A percentile compares a stretch with the other conserved stretches of the same genome.
These are phyloP conservation scores for Scedosporium aurantiacum DNA, from an alignment of 2,329 filamentous ascomycete genomes.

Conservation along the genomic window DNA sequence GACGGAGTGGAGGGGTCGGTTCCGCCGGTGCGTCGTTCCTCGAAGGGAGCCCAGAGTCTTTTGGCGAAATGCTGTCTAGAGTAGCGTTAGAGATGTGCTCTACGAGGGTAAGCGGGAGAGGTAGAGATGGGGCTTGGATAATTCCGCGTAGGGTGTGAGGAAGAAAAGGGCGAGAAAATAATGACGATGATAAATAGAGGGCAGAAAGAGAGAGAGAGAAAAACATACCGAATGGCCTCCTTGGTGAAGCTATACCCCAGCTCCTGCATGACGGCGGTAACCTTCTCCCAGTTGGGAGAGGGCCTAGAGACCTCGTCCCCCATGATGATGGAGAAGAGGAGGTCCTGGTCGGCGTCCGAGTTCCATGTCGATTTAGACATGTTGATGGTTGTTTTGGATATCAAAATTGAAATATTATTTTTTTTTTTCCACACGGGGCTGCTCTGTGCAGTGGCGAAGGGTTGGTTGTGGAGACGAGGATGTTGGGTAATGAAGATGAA, in stretches of 20 bases:
- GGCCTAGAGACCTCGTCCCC: conserved; percentile 20
- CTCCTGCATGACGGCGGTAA: conserved; percentile 24
- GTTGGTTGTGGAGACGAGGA: neutral
- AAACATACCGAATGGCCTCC: conserved; percentile 28
- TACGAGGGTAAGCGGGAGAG: too few relatives aligned
- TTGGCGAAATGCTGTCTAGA: conserved; percentile 29
- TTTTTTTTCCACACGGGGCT: too few relatives aligned
- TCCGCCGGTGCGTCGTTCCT: conserved; percentile 15
- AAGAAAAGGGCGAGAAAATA: conserved; percentile 2
- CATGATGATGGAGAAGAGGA: conserved; percentile 20
- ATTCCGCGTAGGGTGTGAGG: conserved; percentile 5
- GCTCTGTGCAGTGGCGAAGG: conserved; percentile 2
- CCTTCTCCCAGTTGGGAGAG: conserved; percentile 19
- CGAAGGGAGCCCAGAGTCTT: conserved; percentile 24
- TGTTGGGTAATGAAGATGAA: neutral
- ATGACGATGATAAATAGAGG: conserved; percentile 4
- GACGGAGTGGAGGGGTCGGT: conserved; percentile 6
- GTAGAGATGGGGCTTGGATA: neutral
- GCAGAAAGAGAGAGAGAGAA: conserved; percentile 15
- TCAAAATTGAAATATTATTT: neutral
- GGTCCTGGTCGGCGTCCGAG: neutral
- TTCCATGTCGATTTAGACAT: conserved; percentile 14
- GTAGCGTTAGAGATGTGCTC: neutral
- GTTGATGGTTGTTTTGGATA: neutral
- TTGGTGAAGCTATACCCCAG: conserved; percentile 23